Conservation (phyloP, 1,139 yeast genomes). For the Blastobotrys malaysiensis region DNA sequence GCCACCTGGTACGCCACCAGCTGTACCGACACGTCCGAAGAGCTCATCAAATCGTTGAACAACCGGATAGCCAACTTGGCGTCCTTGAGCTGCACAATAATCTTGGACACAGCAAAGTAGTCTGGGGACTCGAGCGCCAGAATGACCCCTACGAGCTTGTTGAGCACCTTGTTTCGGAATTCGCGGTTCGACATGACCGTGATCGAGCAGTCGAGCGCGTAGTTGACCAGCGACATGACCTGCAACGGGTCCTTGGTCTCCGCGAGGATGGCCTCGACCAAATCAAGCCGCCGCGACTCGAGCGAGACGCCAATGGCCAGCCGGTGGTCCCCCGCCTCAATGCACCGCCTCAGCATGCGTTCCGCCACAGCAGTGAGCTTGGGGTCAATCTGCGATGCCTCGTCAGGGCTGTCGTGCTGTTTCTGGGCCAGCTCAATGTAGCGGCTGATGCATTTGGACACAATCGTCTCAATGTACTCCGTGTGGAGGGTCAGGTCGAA, state of each 20-base stretch:
- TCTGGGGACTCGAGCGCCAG: slow-evolving; percentile 59
- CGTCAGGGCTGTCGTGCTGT: slow-evolving; percentile 40
- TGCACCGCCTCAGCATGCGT: slow-evolving; percentile 78
- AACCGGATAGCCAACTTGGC: slow-evolving; percentile 59
- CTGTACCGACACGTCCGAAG: slow-evolving; percentile 34
- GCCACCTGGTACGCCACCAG: slow-evolving; percentile 88
- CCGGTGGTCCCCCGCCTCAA: slow-evolving; percentile 61
- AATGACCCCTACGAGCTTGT: slow-evolving; percentile 56
- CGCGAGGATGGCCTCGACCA: slow-evolving; percentile 46
- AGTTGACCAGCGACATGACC: slow-evolving; percentile 57
- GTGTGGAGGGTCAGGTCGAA: slow-evolving; percentile 61
- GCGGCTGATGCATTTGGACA: slow-evolving; percentile 82
- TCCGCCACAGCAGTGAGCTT: slow-evolving; percentile 71
- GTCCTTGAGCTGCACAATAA: slow-evolving; percentile 85
- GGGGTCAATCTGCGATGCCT: slow-evolving; percentile 44
- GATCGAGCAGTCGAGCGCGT: slow-evolving; percentile 72
- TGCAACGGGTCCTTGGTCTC: slow-evolving; percentile 20
- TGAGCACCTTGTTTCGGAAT: slow-evolving; percentile 62
- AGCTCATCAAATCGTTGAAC: slow-evolving; percentile 54
- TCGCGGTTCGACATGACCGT: slow-evolving; percentile 57
- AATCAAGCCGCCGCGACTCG: slow-evolving; percentile 82
- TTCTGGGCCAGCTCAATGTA: slow-evolving; percentile 64
- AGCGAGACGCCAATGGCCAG: slow-evolving; percentile 88
- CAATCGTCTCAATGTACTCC: slow-evolving; percentile 91
- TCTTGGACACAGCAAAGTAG: slow-evolving; percentile 76